Base-by-base conservation (phyloP, 2,329 filamentous ascomycete genomes). In the Pseudogymnoascus sp. region DNA sequence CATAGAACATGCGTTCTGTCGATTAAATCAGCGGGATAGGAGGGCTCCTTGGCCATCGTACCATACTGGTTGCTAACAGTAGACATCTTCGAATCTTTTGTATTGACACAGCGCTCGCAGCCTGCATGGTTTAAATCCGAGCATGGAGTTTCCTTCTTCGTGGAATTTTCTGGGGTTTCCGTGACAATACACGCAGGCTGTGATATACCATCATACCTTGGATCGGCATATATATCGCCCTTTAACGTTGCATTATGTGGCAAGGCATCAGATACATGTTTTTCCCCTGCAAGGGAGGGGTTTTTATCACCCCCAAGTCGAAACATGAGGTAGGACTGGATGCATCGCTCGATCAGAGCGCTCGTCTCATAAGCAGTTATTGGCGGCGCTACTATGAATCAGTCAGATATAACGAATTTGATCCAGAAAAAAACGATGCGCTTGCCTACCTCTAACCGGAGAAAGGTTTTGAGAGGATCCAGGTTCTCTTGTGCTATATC, bases 351-450 rank as follows among this genome's bases (percentile, higher is more conserved):
- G 60, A 85, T 79, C 62, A 91, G 77, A 28, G 75, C 71, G 66
- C 76, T 80, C 8, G 86, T 88, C 65, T 81, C 78, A 57, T 85
- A 81, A 28, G 86, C 67, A 5, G 86, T 88, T 62, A 90, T 74
- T 7, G 77, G 77, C 35, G 74, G 65, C 43, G 73, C 77, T 78
- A 61, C 77, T 77, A 61, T 39, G 57, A 65, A 14, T 18, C 25
- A 62, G 35, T 54, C 47, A 54, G 47, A 54, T 54, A 54, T 35
- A 54, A 33, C 33, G 28, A 18, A 35, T 33, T 54, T 14, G 41
- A 33, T 35, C 9, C 28, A 20, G 5, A 4, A 9, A 18, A 54
- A 7, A 14, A 25, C 3, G 20, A 14, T 14, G 6, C 33, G n/a
- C 28, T 20, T 54, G 47, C 47, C 47, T 54, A 54, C 47, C 47